Conservation (phyloP, 306 rosid species). For the Glycine latifolia region DNA sequence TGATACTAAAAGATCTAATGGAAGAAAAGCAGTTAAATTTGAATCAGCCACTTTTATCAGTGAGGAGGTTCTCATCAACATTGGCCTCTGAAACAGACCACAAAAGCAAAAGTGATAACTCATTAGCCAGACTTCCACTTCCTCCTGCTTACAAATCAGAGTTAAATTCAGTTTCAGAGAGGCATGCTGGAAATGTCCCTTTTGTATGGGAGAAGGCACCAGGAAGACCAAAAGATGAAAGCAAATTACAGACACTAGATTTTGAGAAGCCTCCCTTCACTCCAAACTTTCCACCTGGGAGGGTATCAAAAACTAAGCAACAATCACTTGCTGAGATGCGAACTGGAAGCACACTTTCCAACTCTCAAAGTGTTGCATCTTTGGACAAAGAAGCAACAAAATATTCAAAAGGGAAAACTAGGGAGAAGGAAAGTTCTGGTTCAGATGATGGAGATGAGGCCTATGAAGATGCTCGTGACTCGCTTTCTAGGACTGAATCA, state of each 20-base stretch:
- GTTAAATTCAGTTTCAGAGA: constrained; percentile 78
- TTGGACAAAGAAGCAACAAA: constrained; percentile 44
- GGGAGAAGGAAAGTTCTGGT: constrained; percentile 49
- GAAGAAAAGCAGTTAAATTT: constrained; percentile 86
- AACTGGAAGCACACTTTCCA: constrained; percentile 45
- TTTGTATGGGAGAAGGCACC: constrained; percentile 90
- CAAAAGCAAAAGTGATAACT: constrained; percentile 51
- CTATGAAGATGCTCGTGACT: constrained; percentile 70
- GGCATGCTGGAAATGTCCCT: constrained; percentile 82
- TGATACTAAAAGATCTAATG: constrained; percentile 62
- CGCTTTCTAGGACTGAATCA: constrained; percentile 82
- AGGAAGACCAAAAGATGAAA: constrained; percentile 83
- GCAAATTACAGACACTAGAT: constrained; percentile 38
- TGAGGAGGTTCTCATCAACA: constrained; percentile 72
- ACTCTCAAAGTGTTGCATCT: constrained; percentile 44
- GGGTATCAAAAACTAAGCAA: constrained; percentile 54
- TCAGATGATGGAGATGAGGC: constrained; percentile 70
- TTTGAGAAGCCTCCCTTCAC: constrained; percentile 48
- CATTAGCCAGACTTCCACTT: constrained; percentile 59
- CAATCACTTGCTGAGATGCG: constrained; percentile 44
- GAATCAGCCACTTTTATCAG: constrained; percentile 86
- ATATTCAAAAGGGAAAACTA: constrained; percentile 42
- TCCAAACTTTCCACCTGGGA: constrained; percentile 78
- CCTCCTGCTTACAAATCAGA: constrained; percentile 76
- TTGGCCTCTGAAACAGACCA: constrained; percentile 53